These are phyloP conservation scores for Macrophomina pseudophaseolina DNA, from an alignment of 2,329 filamentous ascomycete species.

Conservation along the genomic window DNA sequence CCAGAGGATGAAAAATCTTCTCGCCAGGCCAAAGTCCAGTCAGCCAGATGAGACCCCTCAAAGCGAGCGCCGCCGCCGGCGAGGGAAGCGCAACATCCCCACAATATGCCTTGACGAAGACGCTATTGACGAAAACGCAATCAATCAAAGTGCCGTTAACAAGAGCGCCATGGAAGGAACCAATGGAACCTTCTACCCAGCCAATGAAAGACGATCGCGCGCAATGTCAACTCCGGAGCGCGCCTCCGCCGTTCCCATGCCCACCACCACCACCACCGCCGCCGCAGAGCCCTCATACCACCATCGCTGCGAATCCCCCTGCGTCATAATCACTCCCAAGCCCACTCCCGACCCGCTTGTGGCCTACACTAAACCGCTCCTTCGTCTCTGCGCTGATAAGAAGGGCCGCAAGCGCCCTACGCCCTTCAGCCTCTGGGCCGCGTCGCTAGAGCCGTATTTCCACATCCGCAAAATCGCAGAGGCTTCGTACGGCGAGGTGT, in stretches of 20 bases:
- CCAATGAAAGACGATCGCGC: neutral
- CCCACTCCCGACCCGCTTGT: neutral
- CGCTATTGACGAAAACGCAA: neutral
- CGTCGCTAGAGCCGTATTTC: slow-evolving; percentile 50
- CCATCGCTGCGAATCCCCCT: neutral
- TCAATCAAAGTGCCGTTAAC: neutral
- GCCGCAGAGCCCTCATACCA: neutral
- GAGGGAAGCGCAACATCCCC: slow-evolving; percentile 1
- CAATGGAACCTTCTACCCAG: neutral
- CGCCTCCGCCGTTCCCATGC: neutral
- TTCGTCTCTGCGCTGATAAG: slow-evolving; percentile 37
- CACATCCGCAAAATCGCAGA: slow-evolving; percentile 67
- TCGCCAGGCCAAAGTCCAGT: neutral
- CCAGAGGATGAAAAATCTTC: neutral
- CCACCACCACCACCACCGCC: neutral
- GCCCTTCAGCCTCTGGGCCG: slow-evolving; percentile 49
- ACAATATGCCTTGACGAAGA: neutral
- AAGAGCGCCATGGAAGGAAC: neutral
- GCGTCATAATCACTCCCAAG: neutral
- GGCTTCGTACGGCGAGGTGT: slow-evolving; percentile 70
- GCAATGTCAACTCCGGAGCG: neutral
- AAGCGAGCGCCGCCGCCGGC: neutral
- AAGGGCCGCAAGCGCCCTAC: slow-evolving; percentile 30
- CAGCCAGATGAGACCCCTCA: neutral
- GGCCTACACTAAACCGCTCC: slow-evolving; percentile 34